These are phyloP conservation scores for Ganoderma resinaceum DNA, from an alignment of 1,284 basidiomycete species.

Conservation along the genomic window DNA sequence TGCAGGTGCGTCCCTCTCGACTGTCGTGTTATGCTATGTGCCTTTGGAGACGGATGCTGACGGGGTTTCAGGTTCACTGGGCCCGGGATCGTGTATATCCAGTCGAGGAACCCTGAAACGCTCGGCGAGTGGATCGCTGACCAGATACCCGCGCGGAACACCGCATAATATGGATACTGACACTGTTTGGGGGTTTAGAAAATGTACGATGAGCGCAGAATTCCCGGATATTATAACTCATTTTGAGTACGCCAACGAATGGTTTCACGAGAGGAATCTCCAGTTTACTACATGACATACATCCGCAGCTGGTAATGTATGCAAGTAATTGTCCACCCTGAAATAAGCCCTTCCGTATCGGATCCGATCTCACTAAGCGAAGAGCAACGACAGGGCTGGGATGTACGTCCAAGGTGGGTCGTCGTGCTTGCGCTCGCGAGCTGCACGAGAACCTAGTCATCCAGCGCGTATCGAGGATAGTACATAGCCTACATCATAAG, in stretches of 20 bases:
- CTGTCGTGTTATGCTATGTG: no score
- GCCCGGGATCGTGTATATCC: conserved; percentile 43
- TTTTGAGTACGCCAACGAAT: no score
- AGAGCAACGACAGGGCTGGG: background rate
- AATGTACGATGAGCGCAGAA: background rate
- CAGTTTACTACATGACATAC: background rate
- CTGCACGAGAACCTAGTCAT: background rate
- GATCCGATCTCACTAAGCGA: background rate
- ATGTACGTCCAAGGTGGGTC: no score
- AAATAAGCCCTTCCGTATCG: no score
- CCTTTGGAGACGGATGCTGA: conserved; percentile 6
- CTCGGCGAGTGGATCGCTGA: conserved; percentile 40
- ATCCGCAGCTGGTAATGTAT: background rate
- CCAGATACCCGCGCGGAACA: conserved; percentile 31
- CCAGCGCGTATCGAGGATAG: background rate
- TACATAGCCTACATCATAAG: no score
- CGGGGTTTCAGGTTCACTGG: conserved; percentile 38
- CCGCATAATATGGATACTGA: background rate
- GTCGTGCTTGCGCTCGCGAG: background rate
- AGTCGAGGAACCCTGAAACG: conserved; percentile 41
- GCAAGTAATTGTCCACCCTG: background rate
- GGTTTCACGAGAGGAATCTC: no score
- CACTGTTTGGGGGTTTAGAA: background rate
- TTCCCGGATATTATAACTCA: background rate
- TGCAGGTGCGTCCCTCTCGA: conserved; percentile 36